These are phyloP conservation scores for Fusarium metavorans DNA, from an alignment of 2,329 filamentous ascomycete genomes.

Conservation along the genomic window DNA sequence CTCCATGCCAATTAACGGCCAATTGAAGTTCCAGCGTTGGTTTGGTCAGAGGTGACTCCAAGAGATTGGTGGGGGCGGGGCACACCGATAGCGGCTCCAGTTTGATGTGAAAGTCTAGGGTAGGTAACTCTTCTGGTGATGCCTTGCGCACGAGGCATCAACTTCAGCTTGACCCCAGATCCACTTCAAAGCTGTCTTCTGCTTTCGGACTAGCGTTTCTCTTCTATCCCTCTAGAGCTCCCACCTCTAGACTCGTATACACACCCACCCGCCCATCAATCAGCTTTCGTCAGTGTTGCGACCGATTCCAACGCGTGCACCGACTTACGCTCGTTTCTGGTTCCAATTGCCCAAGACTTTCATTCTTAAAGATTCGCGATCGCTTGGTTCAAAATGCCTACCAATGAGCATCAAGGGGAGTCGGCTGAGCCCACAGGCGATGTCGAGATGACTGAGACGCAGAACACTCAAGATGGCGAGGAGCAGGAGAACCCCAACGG, in stretches of 20 bases:
- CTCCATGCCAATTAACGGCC: slow-evolving; percentile 24
- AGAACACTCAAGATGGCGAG: slow-evolving; percentile 49
- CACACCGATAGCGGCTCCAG: slow-evolving; percentile 35
- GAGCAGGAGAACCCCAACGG: slow-evolving; percentile 49
- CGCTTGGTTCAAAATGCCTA: slow-evolving; percentile 47
- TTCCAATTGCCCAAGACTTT: background rate
- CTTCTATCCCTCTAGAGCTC: background rate
- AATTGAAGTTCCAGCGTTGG: background rate
- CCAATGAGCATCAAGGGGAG: slow-evolving; percentile 41
- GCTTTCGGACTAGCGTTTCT: slow-evolving; percentile 7
- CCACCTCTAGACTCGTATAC: background rate
- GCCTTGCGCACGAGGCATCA: slow-evolving; percentile 35
- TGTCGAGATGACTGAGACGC: slow-evolving; percentile 54
- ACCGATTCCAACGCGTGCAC: background rate
- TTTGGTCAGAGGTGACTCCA: background rate
- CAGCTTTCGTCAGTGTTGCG: slow-evolving; percentile 6
- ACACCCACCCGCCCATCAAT: slow-evolving; percentile 1
- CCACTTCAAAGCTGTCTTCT: slow-evolving; percentile 24
- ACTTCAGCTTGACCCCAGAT: background rate
- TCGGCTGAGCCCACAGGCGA: slow-evolving; percentile 48
- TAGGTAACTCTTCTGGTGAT: background rate
- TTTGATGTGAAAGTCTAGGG: slow-evolving; percentile 15
- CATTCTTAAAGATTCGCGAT: background rate
- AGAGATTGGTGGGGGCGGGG: slow-evolving; percentile 41
- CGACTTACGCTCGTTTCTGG: slow-evolving; percentile 17